Percentiles rank a stretch among this genome's conserved stretches.
Evolutionary conservation across 805 yeast species (phyloP).

Genomic region (Tetrapisispora phaffii): DNA sequence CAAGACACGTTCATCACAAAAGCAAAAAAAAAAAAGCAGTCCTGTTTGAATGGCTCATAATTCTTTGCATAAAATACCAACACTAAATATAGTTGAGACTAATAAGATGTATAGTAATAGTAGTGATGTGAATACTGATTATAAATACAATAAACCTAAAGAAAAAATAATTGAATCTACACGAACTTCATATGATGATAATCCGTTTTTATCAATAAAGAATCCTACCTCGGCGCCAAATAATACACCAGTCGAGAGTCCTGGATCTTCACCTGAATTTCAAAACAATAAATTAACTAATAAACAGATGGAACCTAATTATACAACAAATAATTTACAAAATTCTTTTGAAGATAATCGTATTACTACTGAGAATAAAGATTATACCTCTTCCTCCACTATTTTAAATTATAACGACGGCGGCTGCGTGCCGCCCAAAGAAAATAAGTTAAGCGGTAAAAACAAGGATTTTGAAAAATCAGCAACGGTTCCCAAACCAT

Average conservation of each 20-base stretch:
- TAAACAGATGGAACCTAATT: not conserved
- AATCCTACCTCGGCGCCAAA: constrained; percentile 21
- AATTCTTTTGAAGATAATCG: not conserved
- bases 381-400: not conserved
- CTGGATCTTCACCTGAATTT: constrained; percentile 8
- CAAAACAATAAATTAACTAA: not conserved
- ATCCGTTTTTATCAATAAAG: constrained; percentile 12
- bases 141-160: not conserved
- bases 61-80: not conserved
- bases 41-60: not conserved
- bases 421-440: constrained; percentile 7
- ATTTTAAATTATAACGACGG: not conserved
- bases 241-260: constrained; percentile 23
- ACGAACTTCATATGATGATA: constrained; percentile 12
- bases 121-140: not conserved
- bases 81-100: not conserved
- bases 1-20: no score
- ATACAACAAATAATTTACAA: not conserved
- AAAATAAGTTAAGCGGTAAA: constrained; percentile 2
- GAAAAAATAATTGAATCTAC: constrained; percentile 11
- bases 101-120: not conserved
- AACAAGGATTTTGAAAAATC: constrained; percentile 1
- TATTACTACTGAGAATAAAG: not conserved
- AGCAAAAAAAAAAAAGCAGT: no score
- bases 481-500: not conserved